Conservation (phyloP, 1,139 yeast species). For the Schwanniomyces etchellsii region DNA sequence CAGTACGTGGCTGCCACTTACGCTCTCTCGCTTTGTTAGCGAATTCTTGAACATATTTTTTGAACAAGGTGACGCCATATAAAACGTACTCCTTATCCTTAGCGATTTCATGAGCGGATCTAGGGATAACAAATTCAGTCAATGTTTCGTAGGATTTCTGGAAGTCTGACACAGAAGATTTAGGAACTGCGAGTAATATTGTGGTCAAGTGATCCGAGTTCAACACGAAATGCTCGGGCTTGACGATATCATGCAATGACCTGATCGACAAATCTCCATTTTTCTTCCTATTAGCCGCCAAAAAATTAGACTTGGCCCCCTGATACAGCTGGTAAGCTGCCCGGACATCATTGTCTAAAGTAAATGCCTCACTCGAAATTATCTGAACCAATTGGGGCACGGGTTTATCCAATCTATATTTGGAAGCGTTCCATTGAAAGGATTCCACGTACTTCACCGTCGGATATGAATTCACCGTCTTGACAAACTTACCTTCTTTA, state of each 20-base stretch:
- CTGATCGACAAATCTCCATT: slow-evolving; percentile 90
- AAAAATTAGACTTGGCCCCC: slow-evolving; percentile 74
- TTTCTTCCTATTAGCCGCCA: slow-evolving; percentile 87
- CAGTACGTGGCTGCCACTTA: slow-evolving; percentile 86
- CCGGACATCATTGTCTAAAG: slow-evolving; percentile 80
- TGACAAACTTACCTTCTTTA: slow-evolving; percentile 42
- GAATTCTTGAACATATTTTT: slow-evolving; percentile 70
- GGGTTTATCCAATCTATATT: slow-evolving; percentile 80
- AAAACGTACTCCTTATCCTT: slow-evolving; percentile 70
- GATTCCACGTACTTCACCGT: slow-evolving; percentile 56
- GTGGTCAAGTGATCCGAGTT: slow-evolving; percentile 84
- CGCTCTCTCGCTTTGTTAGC: slow-evolving; percentile 69
- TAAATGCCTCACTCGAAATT: slow-evolving; percentile 71
- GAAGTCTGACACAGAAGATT: slow-evolving; percentile 53
- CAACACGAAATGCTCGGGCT: slow-evolving; percentile 76
- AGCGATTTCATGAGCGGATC: slow-evolving; percentile 69
- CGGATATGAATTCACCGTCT: background rate
- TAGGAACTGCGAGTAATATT: slow-evolving; percentile 82
- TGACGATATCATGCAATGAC: slow-evolving; percentile 84
- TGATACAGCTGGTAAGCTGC: slow-evolving; percentile 64
- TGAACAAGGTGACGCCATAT: slow-evolving; percentile 79
- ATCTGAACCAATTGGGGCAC: slow-evolving; percentile 67
- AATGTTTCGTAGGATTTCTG: slow-evolving; percentile 68
- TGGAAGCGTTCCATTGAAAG: slow-evolving; percentile 83
- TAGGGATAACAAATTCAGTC: slow-evolving; percentile 81